Conservation (phyloP, 2,329 filamentous ascomycete species). For the Cladorrhinum sp. region DNA sequence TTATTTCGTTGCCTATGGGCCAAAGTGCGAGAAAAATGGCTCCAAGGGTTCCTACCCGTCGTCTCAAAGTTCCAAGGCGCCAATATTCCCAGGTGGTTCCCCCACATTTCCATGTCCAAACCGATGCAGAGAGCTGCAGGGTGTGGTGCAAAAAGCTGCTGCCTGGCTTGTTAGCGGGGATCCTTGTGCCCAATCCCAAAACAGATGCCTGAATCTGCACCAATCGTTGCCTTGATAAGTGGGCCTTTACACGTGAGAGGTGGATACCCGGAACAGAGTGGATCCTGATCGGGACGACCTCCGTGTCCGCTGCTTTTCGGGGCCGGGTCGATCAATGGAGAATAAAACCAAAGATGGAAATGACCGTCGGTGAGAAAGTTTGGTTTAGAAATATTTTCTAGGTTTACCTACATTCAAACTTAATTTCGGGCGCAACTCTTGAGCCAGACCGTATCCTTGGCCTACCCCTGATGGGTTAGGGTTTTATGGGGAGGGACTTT, state of each 20-base stretch:
- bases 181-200: conserved; percentile 3
- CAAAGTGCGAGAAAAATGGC: not conserved
- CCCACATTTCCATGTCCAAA: not conserved
- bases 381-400: not conserved
- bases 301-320: not conserved
- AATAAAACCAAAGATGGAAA: not conserved
- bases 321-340: not conserved
- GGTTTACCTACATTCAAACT: too few species aligned
- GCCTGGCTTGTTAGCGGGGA: conserved; percentile 6
- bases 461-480: not conserved
- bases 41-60: not conserved
- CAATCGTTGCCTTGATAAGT: conserved; percentile 4
- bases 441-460: too few species aligned
- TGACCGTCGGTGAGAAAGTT: not conserved
- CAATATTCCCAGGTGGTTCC: not conserved
- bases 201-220: not conserved
- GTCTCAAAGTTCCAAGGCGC: not conserved
- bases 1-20: conserved; percentile 7
- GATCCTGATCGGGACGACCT: not conserved
- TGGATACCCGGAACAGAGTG: not conserved
- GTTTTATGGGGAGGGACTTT: not conserved
- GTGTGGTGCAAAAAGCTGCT: conserved; percentile 11
- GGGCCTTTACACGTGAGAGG: not conserved
- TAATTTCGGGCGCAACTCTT: too few species aligned
- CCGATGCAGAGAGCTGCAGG: not conserved